phyloP scores from a whole-genome alignment of 257 asterid species.

The Nicotiana noctiflora region DNA sequence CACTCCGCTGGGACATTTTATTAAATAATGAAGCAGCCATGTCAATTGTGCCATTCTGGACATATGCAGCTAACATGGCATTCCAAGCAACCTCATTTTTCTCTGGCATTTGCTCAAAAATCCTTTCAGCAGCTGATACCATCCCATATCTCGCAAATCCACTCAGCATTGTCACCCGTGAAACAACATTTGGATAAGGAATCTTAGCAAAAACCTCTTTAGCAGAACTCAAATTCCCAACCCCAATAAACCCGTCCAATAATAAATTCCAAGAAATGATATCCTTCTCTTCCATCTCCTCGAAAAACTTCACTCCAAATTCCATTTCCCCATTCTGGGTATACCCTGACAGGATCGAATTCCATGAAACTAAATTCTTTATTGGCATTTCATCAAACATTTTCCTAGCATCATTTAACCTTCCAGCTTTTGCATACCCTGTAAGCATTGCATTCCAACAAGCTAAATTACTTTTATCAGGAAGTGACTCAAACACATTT shows the following conservation, averaged over 20 bases:
- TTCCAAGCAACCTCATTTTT: slow-evolving; percentile 34
- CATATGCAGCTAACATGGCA: slow-evolving; percentile 36
- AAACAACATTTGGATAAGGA: slow-evolving; percentile 25
- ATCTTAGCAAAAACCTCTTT: slow-evolving; percentile 21
- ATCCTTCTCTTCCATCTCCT: slow-evolving; percentile 26
- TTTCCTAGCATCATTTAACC: slow-evolving; percentile 26
- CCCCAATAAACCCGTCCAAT: slow-evolving; percentile 23
- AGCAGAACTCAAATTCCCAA: slow-evolving; percentile 27
- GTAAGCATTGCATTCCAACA: slow-evolving; percentile 48
- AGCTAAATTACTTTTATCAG: slow-evolving; percentile 24
- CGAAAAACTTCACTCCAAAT: slow-evolving; percentile 26
- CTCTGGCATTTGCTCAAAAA: slow-evolving; percentile 23
- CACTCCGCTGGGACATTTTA: slow-evolving; percentile 28
- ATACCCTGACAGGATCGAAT: slow-evolving; percentile 32
- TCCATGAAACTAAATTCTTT: slow-evolving; percentile 33
- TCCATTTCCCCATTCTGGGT: slow-evolving; percentile 26
- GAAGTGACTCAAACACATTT: slow-evolving; percentile 26
- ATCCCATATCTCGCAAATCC: slow-evolving; percentile 26
- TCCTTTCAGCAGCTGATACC: slow-evolving; percentile 18
- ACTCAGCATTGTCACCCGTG: slow-evolving; percentile 31
- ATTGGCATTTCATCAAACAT: slow-evolving; percentile 24
- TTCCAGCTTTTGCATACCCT: slow-evolving; percentile 30
- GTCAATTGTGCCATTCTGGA: slow-evolving; percentile 20
- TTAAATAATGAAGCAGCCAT: slow-evolving; percentile 22
- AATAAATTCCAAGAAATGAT: slow-evolving; percentile 29